Base-by-base conservation (phyloP, 495 filamentous ascomycete species). In the Penicillium egyptiacum region DNA sequence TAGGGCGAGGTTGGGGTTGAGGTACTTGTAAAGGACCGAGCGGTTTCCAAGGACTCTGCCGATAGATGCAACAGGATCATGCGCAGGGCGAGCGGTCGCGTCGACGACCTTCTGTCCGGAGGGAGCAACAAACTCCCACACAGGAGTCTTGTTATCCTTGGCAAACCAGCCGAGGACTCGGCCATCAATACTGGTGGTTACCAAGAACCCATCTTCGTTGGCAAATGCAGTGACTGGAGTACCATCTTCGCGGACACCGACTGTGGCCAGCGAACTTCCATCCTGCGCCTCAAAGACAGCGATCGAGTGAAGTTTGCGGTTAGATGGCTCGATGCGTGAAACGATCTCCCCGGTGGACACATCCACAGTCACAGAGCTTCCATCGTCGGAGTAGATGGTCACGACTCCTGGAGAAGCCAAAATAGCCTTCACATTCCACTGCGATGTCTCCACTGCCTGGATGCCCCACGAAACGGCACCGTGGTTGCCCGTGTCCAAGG, bases 11-110 rank as follows among this genome's bases (percentile, higher is more conserved):
- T 98, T 97, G 1, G 89, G 87, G 73, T 92, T 94, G 23, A 99
- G 76, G 69, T 97, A 97, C 75, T 99, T 99, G 83, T 98, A 99
- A 57, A 96, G 80, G 40, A 99, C 94, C 1, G 86, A 88, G 19
- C 94, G 86, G 64, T 98, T 86, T 49, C 91, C 92, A 31, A 98
- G 83, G 19, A 96, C 94, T 56, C 90, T 88, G 44, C 95, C 94
- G 55, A 99, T 96, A 0, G 94, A 97, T 10, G 95, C 93, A 42
- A 96, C 86, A 4, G 90, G 90, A 58, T 98, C 93, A 61, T 94
- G 87, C 7, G 79, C 61, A 14, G 91, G 86, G 30, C 89, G 81
- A 25, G 85, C 72, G 14, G 83, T 85, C 28, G 92, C 79, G 33
- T 78, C 74, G 39, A 85, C 73, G 50, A 96, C 84, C 55, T 76